Evolutionary conservation across 2,329 filamentous ascomycete species (phyloP).

Genomic region (Microcyclospora pomicola): DNA sequence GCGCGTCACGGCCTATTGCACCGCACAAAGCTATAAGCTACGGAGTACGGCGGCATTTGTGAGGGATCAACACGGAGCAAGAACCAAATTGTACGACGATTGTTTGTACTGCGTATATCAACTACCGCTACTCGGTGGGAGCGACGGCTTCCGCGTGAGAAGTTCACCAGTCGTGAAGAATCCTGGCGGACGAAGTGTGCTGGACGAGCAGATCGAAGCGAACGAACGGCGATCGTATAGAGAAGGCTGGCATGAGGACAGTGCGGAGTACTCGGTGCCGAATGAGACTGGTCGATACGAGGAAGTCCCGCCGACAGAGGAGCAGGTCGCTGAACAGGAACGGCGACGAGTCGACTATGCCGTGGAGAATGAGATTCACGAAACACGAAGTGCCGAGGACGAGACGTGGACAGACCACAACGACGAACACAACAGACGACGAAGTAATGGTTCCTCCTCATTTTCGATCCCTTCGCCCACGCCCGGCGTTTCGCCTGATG

Average conservation of each 20-base stretch:
- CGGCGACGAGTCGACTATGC: background rate
- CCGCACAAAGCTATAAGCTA: conserved; percentile 84
- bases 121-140: conserved; percentile 70
- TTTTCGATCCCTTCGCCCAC: conserved; percentile 35
- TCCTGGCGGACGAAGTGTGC: conserved; percentile 77
- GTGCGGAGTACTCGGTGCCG: conserved; percentile 43
- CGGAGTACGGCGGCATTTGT: conserved; percentile 79
- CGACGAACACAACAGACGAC: conserved; percentile 7
- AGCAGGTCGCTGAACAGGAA: conserved; percentile 2
- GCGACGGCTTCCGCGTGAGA: conserved; percentile 72
- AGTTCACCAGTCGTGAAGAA: conserved; percentile 88
- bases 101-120: conserved; percentile 95
- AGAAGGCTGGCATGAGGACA: conserved; percentile 79
- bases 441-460: conserved; percentile 20
- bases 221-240: conserved; percentile 82
- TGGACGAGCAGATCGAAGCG: conserved; percentile 91
- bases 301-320: background rate
- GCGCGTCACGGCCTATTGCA: conserved; percentile 89
- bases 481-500: conserved; percentile 49
- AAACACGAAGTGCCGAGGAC: conserved; percentile 1
- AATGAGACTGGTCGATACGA: background rate
- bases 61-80: conserved; percentile 71
- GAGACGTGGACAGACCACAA: conserved; percentile 2
- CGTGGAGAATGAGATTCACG: conserved; percentile 1
- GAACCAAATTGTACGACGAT: conserved; percentile 95